Evolutionary conservation across 2,329 filamentous ascomycete species (phyloP), one percentile per base, ranked within the genome.

Genomic region (Allantophomopsis cytisporea): DNA sequence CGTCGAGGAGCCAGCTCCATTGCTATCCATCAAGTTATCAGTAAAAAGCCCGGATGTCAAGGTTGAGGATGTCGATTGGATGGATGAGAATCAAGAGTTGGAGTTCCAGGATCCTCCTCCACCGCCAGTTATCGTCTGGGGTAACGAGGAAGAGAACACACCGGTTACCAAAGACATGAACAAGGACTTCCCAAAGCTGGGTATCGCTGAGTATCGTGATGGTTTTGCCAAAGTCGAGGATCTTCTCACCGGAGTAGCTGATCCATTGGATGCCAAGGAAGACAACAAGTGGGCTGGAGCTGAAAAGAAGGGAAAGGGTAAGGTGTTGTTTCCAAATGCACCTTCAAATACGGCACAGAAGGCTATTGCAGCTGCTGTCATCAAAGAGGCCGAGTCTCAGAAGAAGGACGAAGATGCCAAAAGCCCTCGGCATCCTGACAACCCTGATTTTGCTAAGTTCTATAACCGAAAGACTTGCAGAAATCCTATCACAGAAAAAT

Each of bases 361-460:
- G 11, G 23, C 8, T 8, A 28, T 6, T 10, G 10, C 23, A 8
- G 8, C 4, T 6, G 4, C 23, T 8, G 3, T 34, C 12, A 34
- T 17, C 6, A 7, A 34, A 34, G 12, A 34, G 31, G 5, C 31
- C 4, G 11, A 34, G 16, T 5, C 3, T 3, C 10, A 34, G 31
- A 34, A 34, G 31, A 17, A 34, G 10, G 15, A 17, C 5, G 31
- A 34, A 34, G 31, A 34, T 14, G 14, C 6, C 7, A 34, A 17
- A 20, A n/a, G 15, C 7, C 38, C 45, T 5, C 42, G 36, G 36
- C 6, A 7, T 35, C 41, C 51, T 39, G 54, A 57, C 16, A 63
- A 79, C 41, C 74, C 75, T 0, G 46, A 60, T 4, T 60, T 64
- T 37, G 54, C 54, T 1, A 55, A 60, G 8, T 79, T 71, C 54